phyloP scores from a whole-genome alignment of 306 rosid genomes.

The Quercus agrifolia region DNA sequence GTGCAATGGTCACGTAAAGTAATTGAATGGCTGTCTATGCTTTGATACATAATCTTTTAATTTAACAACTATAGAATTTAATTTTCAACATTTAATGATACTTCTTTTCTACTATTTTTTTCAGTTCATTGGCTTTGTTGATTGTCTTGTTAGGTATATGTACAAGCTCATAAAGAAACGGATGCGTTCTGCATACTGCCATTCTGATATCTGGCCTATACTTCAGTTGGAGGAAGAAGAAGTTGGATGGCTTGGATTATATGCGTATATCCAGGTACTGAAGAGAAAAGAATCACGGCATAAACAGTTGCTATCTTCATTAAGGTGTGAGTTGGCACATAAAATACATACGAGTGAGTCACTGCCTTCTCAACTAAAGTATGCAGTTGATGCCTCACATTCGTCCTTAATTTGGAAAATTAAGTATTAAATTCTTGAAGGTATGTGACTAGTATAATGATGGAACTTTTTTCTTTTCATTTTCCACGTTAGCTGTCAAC shows the following conservation, averaged over 20 bases:
- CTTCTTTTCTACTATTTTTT: background rate
- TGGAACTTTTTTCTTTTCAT: background rate
- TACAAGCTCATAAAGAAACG: slow-evolving; percentile 53
- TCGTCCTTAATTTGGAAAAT: slow-evolving; percentile 75
- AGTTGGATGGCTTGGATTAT: slow-evolving; percentile 82
- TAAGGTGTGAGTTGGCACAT: slow-evolving; percentile 52
- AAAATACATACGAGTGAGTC: slow-evolving; percentile 31
- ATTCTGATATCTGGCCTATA: slow-evolving; percentile 41
- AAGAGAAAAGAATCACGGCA: slow-evolving; percentile 70
- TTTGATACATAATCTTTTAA: background rate
- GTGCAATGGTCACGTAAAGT: background rate
- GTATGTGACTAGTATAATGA: slow-evolving; percentile 10
- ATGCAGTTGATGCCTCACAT: slow-evolving; percentile 60
- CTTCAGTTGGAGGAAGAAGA: slow-evolving; percentile 52
- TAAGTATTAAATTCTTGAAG: slow-evolving; percentile 48
- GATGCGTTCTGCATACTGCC: slow-evolving; percentile 40
- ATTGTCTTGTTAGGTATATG: slow-evolving; percentile 59
- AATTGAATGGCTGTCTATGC: no score
- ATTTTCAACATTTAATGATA: background rate
- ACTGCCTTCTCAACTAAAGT: slow-evolving; percentile 44
- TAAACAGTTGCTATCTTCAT: slow-evolving; percentile 42
- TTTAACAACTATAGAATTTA: background rate
- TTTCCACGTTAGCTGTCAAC: background rate
- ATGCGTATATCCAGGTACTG: slow-evolving; percentile 68
- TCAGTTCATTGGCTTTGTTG: slow-evolving; percentile 3